Base-by-base conservation (phyloP, 148 eudicot genomes). In the Arbutus unedo region DNA sequence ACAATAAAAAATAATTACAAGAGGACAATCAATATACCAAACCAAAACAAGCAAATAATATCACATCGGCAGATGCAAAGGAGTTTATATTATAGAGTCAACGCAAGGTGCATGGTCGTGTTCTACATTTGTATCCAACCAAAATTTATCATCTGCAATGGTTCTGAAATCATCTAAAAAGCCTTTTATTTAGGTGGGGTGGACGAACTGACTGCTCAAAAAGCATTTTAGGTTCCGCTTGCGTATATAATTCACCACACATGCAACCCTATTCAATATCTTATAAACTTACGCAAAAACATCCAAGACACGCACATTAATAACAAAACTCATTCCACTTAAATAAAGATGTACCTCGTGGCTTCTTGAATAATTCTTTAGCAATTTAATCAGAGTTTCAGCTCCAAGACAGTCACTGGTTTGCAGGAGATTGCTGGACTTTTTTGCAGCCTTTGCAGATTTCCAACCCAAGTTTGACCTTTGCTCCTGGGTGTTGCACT, bases 351-450 rank as follows among this genome's bases (percentile, higher is more conserved):
- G 78, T 88, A 96, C 99, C 91, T 96, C 99, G 43, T 89, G 96
- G 86, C 98, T 94, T 93, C 98, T 92, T 50, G 99, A 91, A 87
- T 96, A 96, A 81, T 96, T 94, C 82, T 94, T 96, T 49, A 96
- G 92, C 85, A 96, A 81, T 85, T 94, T 96, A 38, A 94, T 85
- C 18, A 96, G 91, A 78, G 97, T 91, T 82, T 96, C 98, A 79
- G 98, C 98, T 66, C 99, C 99, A 85, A 96, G 97, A 90, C 97
- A 94, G 81, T 94, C 99, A 83, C 98, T 93, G 43, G 99, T 92
- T 83, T 94, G 96, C 85, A 90, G 88, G 84, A 87, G 79, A 87
- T 87, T 89, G 86, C 88, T 92, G 10, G 97, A 76, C 83, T 94
- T 96, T 75, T 85, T 54, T 54, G 90, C 84, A 87, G 90, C 93